Percentiles rank a stretch among this genome's conserved stretches.
phyloP scores from a whole-genome alignment of 306 rosid species.

The Inga laurina region DNA sequence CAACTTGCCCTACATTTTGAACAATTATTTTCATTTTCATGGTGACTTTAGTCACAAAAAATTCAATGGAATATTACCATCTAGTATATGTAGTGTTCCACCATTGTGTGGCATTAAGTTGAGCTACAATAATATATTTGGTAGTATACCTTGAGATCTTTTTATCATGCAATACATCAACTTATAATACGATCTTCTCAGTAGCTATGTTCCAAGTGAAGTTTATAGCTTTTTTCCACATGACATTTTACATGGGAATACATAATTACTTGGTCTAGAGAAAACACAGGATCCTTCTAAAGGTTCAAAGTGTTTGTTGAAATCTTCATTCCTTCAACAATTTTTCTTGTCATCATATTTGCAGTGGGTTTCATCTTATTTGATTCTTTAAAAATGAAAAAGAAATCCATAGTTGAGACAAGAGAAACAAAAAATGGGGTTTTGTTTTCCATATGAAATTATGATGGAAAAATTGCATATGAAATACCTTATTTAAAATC shows the following conservation, averaged over 20 bases:
- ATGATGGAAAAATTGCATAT: background rate
- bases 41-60: too few relatives aligned
- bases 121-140: background rate
- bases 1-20: too few relatives aligned
- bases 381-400: background rate
- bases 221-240: background rate
- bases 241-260: background rate
- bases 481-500: too few relatives aligned
- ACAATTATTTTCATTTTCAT: too few relatives aligned
- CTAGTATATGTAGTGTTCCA: background rate
- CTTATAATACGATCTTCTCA: background rate
- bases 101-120: background rate
- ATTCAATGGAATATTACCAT: background rate
- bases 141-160: background rate
- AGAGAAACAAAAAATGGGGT: background rate
- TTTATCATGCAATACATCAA: background rate
- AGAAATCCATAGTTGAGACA: background rate
- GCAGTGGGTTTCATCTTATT: background rate
- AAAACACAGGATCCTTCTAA: too few relatives aligned
- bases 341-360: background rate
- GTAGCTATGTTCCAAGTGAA: background rate
- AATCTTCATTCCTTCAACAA: background rate
- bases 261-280: background rate
- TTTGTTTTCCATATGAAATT: background rate
- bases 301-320: background rate